Percentiles rank a stretch among this genome's conserved stretches.
Conservation (phyloP, 306 rosid species). For the Sechiopsis laciniata region DNA sequence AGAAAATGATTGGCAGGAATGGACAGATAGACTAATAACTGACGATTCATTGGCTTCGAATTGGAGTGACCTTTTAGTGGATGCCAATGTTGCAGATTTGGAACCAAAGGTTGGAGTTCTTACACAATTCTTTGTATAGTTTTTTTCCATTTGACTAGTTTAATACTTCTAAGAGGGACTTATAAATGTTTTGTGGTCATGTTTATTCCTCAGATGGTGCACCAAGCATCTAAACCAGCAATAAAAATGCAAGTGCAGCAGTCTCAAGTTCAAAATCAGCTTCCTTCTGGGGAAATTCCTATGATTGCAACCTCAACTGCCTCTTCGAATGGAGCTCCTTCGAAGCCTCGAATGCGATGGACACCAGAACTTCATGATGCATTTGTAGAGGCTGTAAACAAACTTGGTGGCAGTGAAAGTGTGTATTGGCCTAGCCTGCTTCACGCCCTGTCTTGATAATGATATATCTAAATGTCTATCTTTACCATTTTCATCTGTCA, state of each 20-base stretch:
- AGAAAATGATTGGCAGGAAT: conserved; percentile 76
- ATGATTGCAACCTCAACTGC: conserved; percentile 42
- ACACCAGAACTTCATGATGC: conserved; percentile 98
- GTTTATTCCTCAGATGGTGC: conserved; percentile 51
- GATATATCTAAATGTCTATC: conserved; percentile 23
- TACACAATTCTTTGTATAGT: conserved; percentile 16
- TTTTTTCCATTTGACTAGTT: background rate
- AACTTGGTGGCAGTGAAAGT: conserved; percentile 99
- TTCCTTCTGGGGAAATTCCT: conserved; percentile 53
- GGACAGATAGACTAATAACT: conserved; percentile 83
- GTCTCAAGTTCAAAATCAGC: conserved; percentile 53
- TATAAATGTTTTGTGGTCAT: background rate
- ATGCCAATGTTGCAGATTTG: conserved; percentile 50
- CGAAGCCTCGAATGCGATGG: conserved; percentile 99
- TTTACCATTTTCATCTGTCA: conserved; percentile 27
- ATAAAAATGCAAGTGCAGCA: conserved; percentile 43
- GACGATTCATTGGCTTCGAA: conserved; percentile 69
- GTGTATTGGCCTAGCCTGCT: conserved; percentile 29
- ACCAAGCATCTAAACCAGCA: conserved; percentile 50
- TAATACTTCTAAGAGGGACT: background rate
- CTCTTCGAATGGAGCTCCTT: conserved; percentile 48
- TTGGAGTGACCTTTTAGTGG: conserved; percentile 82
- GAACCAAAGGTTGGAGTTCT: conserved; percentile 69
- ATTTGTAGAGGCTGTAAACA: conserved; percentile 93
- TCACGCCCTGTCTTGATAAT: conserved; percentile 22